These are phyloP conservation scores for Taiozyma sp. DNA, from an alignment of 1,139 yeast species.

Conservation along the genomic window DNA sequence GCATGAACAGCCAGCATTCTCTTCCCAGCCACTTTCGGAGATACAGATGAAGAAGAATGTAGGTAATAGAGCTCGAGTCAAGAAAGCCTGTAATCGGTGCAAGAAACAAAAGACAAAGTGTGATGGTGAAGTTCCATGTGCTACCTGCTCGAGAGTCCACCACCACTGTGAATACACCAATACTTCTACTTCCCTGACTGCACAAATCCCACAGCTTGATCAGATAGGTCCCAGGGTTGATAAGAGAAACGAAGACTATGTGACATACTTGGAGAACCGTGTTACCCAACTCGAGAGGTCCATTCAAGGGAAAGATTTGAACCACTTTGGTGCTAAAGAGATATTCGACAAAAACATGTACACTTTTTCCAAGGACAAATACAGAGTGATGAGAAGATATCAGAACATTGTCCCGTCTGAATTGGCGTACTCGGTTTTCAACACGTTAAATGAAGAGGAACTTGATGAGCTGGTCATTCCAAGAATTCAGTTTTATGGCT, in stretches of 20 bases:
- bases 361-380: conserved; percentile 32
- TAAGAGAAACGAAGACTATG: conserved; percentile 1
- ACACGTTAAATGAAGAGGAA: conserved; percentile 33
- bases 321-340: conserved; percentile 6
- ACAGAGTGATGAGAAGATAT: conserved; percentile 47
- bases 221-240: not conserved
- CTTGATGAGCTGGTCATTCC: conserved; percentile 41
- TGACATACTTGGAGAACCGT: conserved; percentile 11
- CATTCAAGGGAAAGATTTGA: not conserved
- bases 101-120: conserved; percentile 58
- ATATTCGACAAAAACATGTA: conserved; percentile 13
- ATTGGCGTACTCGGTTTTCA: conserved; percentile 37
- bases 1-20: not conserved
- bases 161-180: conserved; percentile 31
- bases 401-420: conserved; percentile 43
- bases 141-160: conserved; percentile 40
- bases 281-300: conserved; percentile 8
- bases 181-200: not conserved
- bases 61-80: conserved; percentile 38
- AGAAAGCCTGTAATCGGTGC: conserved; percentile 58
- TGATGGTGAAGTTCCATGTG: conserved; percentile 52
- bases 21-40: not conserved
- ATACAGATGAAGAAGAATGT: conserved; percentile 1
- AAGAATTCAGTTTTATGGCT: conserved; percentile 55
- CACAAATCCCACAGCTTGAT: not conserved